Conservation (phyloP, 2,329 filamentous ascomycete genomes). For the Colletotrichum sansevieriae region DNA sequence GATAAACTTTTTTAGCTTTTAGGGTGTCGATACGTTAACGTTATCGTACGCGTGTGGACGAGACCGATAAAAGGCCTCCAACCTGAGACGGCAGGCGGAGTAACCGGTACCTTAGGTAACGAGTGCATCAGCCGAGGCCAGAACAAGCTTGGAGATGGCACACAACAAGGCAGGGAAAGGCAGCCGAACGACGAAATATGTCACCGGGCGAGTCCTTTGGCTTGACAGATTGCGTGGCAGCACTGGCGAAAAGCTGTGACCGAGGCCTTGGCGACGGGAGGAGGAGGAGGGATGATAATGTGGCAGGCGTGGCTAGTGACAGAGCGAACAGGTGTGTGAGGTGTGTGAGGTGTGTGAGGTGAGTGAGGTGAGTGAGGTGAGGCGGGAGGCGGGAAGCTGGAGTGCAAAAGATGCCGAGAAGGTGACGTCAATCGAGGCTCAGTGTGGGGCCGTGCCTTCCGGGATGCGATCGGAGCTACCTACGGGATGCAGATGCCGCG, state of each 20-base stretch:
- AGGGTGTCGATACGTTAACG: background rate
- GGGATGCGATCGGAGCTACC: constrained; percentile 29
- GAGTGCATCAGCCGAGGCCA: no score
- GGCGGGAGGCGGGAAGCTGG: no score
- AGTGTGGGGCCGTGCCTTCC: constrained; percentile 18
- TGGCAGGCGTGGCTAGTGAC: constrained; percentile 10
- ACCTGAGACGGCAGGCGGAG: no score
- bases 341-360: background rate
- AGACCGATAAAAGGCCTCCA: background rate
- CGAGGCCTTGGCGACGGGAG: no score
- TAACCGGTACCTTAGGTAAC: no score
- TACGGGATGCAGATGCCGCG: constrained; percentile 10
- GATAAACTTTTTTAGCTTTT: constrained; percentile 2
- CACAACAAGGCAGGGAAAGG: no score
- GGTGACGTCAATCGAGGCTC: constrained; percentile 36
- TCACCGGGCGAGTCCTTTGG: no score
- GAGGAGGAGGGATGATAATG: background rate
- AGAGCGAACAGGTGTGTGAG: background rate
- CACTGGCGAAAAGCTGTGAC: no score
- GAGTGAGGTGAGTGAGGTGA: background rate
- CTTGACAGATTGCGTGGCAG: no score
- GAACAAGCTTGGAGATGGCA: no score
- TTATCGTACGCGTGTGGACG: background rate
- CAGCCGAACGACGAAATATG: no score
- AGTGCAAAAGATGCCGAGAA: background rate